Evolutionary conservation across 2,329 filamentous ascomycete genomes (phyloP).

Genomic region (Exophiala sp.): DNA sequence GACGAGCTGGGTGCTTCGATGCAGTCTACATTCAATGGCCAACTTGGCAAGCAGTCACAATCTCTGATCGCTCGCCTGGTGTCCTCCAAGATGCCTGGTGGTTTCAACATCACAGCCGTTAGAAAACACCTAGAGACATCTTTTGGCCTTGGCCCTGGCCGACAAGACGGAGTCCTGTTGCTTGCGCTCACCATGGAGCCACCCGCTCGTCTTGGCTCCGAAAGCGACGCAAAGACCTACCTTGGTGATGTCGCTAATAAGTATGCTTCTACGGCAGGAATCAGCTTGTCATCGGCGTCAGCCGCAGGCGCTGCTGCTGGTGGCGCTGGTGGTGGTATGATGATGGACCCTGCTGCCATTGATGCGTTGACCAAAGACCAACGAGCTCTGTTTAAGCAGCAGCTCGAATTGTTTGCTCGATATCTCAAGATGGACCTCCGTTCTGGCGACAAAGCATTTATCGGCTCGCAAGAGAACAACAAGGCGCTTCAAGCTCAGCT

Average conservation of each 20-base stretch:
- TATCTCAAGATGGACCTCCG: constrained; percentile 97
- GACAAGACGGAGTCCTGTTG: constrained; percentile 87
- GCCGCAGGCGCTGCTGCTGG: constrained; percentile 69
- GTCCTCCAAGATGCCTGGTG: constrained; percentile 98
- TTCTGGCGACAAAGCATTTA: constrained; percentile 90
- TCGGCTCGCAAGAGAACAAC: constrained; percentile 79
- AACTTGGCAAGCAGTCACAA: constrained; percentile 93
- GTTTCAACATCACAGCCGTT: constrained; percentile 96
- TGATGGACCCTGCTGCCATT: constrained; percentile 98
- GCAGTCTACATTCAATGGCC: constrained; percentile 98
- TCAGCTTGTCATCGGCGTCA: constrained; percentile 71
- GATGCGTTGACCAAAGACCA: constrained; percentile 98
- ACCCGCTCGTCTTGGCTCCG: constrained; percentile 78
- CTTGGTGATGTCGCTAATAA: constrained; percentile 85
- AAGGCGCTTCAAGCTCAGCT: constrained; percentile 87
- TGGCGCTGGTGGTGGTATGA: constrained; percentile 74
- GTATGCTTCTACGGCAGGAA: constrained; percentile 78
- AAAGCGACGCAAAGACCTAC: constrained; percentile 87
- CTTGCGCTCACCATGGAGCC: constrained; percentile 93
- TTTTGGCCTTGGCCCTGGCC: constrained; percentile 81
- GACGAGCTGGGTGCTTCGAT: constrained; percentile 93
- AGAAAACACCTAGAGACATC: constrained; percentile 92
- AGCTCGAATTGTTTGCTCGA: constrained; percentile 88
- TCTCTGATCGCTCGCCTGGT: constrained; percentile 91
- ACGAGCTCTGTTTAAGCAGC: constrained; percentile 93